Evolutionary conservation across 1,139 yeast genomes (phyloP), one percentile per base, ranked within the genome.

Genomic region (Yamadazyma membranifaciens): DNA sequence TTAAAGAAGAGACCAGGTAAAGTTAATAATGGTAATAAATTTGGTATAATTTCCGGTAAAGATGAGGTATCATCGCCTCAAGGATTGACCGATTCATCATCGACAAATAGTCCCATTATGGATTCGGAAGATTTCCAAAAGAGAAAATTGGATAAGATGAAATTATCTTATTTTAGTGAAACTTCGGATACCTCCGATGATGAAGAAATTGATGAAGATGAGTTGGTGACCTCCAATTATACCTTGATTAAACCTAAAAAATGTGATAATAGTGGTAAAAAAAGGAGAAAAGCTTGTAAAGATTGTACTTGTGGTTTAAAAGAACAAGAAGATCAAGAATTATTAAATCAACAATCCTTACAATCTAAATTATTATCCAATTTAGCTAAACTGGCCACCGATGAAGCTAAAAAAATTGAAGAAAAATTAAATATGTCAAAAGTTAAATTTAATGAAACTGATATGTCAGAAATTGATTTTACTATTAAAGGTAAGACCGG

Each of bases 231-330:
- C 13, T 43, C 59, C 4, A 58, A 57, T 22, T 60, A 69, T 38
- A 60, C 59, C 40, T 55, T 75, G 38, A 65, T 75, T 31, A 60
- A 71, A 11, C 82, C 83, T 12, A 63, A 67, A 44, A 65, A 68
- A 48, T 78, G 83, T 55, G 75, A 69, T 47, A 69, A 75, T 25
- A 66, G 62, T 33, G 91, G 92, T 13, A 78, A 80, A 42, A 78
- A 75, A 57, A 75, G 91, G 63, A 80, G 86, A 67, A 84, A 77
- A 63, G 95, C 98, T 0, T 94, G 99, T 69, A 92, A 89, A 65
- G 97, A 92, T 63, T 94, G 98, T 63, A 85, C 98, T 0, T 94
- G 99, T 70, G 98, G 98, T 6, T 74, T 92, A 49, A 88, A 84
- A 52, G 98, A 92, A 60, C 64, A 76, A 43, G 89, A 84, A 61